Evolutionary conservation across 192 early-diverging fungal genomes (phyloP), one percentile per base, ranked within the genome.

Genomic region (Coemansia sp.): DNA sequence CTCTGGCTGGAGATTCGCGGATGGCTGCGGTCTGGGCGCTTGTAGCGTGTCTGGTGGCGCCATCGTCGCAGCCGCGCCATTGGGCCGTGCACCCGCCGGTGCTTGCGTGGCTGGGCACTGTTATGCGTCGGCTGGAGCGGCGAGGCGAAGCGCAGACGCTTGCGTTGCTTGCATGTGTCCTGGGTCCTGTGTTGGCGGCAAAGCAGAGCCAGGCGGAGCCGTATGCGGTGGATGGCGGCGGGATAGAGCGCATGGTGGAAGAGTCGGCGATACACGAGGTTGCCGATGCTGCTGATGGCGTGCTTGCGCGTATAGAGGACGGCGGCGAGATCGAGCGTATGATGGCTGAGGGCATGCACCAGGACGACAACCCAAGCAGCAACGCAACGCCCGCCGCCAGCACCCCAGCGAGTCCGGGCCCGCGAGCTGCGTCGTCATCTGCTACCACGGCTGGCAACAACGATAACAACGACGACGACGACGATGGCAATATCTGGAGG

Each of bases 81-180:
- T 75, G 72, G 78, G 39, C 43, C 0, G 39, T 51, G 30, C 67
- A 79, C 29, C 61, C 68, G 31, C 59, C 80, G n/a, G 61, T 82
- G 18, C 34, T 56, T 3, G 26, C 34, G 4, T 82, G 80, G 80
- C 48, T 82, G 46, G 61, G 62, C 7, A 33, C 80, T 2, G 75
- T 61, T 9, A 66, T 82, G 67, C 20, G 29, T 16, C 68, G 57
- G 28, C 73, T 74, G 46, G 66, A 71, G 68, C 64, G 61, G 6
- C 58, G 59, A 16, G 80, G 80, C 61, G 80, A 82, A 39, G 74
- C 73, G 63, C 80, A 82, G 65, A 71, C 80, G 55, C 75, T 77
- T 63, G 80, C 80, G 23, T 57, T 82, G 58, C 53, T 82, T 8
- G 28, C 80, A 10, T 82, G 80, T 33, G 75, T 77, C 33, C 55